These are phyloP conservation scores for Aspergillus neotritici DNA, from an alignment of 2,329 filamentous ascomycete genomes.

Conservation along the genomic window DNA sequence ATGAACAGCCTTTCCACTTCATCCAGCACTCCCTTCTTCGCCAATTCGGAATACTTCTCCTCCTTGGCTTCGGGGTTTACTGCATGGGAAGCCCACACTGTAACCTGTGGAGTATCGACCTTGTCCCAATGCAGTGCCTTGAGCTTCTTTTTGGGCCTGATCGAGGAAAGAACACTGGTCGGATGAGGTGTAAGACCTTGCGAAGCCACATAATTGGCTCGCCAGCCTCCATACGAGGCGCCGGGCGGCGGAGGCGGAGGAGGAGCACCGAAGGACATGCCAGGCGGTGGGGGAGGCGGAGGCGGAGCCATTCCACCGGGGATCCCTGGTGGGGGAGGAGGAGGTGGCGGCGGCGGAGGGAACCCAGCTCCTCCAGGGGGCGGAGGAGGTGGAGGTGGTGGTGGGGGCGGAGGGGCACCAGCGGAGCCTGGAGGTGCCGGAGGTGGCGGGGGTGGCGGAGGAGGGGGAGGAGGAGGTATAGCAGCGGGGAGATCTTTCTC, in stretches of 20 bases:
- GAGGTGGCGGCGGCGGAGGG: constrained; percentile 33
- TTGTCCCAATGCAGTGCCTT: constrained; percentile 99
- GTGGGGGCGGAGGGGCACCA: constrained; percentile 35
- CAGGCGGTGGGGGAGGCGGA: constrained; percentile 37
- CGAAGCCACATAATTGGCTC: constrained; percentile 68
- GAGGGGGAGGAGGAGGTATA: constrained; percentile 43
- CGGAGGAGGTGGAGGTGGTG: constrained; percentile 44
- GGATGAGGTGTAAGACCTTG: constrained; percentile 51
- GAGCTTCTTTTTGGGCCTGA: constrained; percentile 96
- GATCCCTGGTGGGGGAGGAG: constrained; percentile 39
- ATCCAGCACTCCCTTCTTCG: constrained; percentile 89
- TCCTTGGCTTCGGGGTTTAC: constrained; percentile 85
- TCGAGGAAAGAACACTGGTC: constrained; percentile 67
- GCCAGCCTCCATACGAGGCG: constrained; percentile 52
- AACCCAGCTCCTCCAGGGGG: constrained; percentile 41
- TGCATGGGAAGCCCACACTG: constrained; percentile 84
- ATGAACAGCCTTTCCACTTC: constrained; percentile 97
- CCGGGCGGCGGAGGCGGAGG: constrained; percentile 63
- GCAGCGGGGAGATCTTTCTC: constrained; percentile 11
- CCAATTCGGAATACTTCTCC: constrained; percentile 91
- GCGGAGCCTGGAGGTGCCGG: constrained; percentile 40
- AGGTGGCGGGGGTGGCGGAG: constrained; percentile 42
- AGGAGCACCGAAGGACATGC: constrained; percentile 43
- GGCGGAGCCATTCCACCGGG: constrained; percentile 33
- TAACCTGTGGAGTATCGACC: constrained; percentile 84